These are phyloP conservation scores for Populus tomentosa DNA, from an alignment of 441 rosid genomes.

Conservation along the genomic window DNA sequence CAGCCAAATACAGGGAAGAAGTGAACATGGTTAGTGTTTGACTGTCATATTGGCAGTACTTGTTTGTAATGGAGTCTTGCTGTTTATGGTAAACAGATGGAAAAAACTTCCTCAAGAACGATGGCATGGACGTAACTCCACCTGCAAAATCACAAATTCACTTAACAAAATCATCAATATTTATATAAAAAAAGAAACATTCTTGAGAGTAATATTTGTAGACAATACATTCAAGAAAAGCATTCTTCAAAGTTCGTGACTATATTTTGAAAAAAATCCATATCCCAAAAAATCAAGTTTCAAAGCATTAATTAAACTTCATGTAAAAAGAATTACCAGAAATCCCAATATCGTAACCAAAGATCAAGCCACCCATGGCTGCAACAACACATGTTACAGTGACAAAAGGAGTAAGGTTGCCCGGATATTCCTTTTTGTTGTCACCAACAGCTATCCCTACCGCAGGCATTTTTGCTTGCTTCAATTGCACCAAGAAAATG, in stretches of 20 bases:
- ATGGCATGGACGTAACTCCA: conserved; percentile 83
- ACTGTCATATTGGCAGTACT: conserved; percentile 80
- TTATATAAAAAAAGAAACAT: neutral
- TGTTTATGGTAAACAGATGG: conserved; percentile 57
- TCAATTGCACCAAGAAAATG: neutral
- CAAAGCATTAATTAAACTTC: neutral
- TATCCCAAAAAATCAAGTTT: neutral
- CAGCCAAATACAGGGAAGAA: conserved; percentile 85
- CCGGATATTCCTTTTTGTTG: conserved; percentile 61
- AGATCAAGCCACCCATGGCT: conserved; percentile 95
- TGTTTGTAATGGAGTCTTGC: conserved; percentile 35
- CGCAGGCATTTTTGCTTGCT: conserved; percentile 50
- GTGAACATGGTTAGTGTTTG: conserved; percentile 72
- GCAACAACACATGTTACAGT: conserved; percentile 75
- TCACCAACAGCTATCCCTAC: conserved; percentile 42
- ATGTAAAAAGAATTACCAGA: conserved; percentile 52
- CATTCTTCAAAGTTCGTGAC: neutral
- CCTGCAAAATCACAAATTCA: conserved; percentile 33
- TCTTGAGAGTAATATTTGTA: neutral
- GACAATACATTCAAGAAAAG: neutral
- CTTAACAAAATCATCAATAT: neutral
- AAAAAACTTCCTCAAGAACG: conserved; percentile 66
- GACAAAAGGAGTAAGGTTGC: conserved; percentile 75
- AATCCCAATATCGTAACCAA: conserved; percentile 91
- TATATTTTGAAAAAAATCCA: too few relatives aligned